phyloP scores from a whole-genome alignment of 2,329 filamentous ascomycete genomes.

The Epichloe sibirici region DNA sequence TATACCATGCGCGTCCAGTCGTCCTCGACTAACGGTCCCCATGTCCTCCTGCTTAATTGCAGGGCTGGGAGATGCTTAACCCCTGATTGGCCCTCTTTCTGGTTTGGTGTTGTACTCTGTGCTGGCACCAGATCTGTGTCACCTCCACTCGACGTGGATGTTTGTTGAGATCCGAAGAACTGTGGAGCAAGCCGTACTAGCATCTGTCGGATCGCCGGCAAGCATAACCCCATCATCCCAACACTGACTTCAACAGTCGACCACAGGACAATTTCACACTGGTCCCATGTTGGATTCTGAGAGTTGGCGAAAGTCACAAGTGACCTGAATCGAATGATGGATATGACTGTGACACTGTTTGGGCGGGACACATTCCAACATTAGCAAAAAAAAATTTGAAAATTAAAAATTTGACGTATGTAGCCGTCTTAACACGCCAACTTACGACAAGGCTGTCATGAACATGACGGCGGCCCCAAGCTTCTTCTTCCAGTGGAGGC shows the following conservation, averaged over 20 bases:
- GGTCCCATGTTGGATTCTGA: slow-evolving; percentile 11
- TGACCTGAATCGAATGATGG: slow-evolving; percentile 10
- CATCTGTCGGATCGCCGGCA: background rate
- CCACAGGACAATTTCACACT: slow-evolving; percentile 9
- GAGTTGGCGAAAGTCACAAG: slow-evolving; percentile 10
- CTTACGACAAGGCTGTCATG: slow-evolving; percentile 7
- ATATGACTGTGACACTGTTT: slow-evolving; percentile 11
- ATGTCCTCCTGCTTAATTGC: background rate
- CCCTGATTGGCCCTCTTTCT: background rate
- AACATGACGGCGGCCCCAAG: slow-evolving; percentile 29
- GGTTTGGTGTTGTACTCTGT: background rate
- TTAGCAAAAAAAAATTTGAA: too few species aligned
- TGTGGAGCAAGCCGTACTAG: background rate
- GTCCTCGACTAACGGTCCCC: background rate
- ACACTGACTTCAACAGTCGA: slow-evolving; percentile 8
- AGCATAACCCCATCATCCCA: slow-evolving; percentile 1
- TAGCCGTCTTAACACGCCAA: too few species aligned
- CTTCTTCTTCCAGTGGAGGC: slow-evolving; percentile 28
- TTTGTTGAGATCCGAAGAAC: background rate
- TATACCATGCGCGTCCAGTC: background rate
- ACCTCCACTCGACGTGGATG: background rate
- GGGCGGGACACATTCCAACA: too few species aligned
- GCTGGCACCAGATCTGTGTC: too few species aligned
- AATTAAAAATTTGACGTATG: too few species aligned
- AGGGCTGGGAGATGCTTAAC: background rate